Evolutionary conservation across 768 basidiomycete genomes (phyloP), one percentile per base, ranked within the genome.

Genomic region (Boletus fagicola): DNA sequence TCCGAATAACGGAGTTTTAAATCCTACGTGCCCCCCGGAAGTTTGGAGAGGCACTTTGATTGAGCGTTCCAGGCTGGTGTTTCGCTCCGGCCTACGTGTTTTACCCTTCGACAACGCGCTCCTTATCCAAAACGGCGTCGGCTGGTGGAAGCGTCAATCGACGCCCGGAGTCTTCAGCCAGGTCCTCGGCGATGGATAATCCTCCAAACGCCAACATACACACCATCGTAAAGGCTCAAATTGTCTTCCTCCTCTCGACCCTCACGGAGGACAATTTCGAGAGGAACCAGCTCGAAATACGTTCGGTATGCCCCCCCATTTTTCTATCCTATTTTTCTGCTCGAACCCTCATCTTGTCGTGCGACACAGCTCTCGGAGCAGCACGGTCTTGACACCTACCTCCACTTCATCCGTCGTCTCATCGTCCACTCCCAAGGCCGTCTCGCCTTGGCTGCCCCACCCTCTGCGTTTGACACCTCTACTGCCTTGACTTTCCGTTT

Each of bases 251-350:
- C 57, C 83, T 99, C 63, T 94, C 92, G 30, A 98, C 94, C 28
- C 84, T 98, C 60, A 94, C 92, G 57, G 96, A 98, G 76, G 96
- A 98, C 67, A 94, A 94, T 76, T 99, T 93, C 72, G 92, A 92
- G 70, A 85, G 92, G 70, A 93, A 97, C 75, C 88, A 94, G 71
- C 77, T 85, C 55, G 95, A 99, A 78, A 97, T 99, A 67, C 88
- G 93, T 70, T 92, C 92, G 56, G 96, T 98, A 70, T 65, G 94
- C 81, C 38, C 46, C 18, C 54, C 53, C 49, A 58, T 61, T 66
- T 58, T 51, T 58, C 22, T n/a, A n/a, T 44, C 57, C 52, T 48
- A 39, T 50, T 55, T 59, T 55, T 43, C 18, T 35, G 11, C 56
- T 43, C 48, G 7, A 35, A 49, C 56, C 48, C 63, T 64, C 60